phyloP scores from a whole-genome alignment of 139 green algal species.

The Chlorella sp. region DNA sequence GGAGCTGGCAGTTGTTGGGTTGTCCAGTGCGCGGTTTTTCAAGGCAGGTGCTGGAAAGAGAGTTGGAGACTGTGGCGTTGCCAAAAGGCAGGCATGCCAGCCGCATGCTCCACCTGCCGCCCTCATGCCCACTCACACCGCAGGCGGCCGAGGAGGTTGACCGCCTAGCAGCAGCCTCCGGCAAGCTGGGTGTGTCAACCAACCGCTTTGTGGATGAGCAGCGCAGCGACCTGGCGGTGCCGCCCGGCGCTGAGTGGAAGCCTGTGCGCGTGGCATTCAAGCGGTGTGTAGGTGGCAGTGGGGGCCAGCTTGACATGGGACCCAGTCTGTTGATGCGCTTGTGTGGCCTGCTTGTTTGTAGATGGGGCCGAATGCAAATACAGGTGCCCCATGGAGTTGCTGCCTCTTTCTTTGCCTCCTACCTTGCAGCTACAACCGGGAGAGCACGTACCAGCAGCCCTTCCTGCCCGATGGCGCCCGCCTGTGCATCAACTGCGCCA shows the following conservation, averaged over 20 bases:
- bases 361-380: too few species aligned
- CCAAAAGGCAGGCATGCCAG: too few species aligned
- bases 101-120: background rate
- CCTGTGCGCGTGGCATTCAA: constrained; percentile 49
- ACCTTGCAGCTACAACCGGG: background rate
- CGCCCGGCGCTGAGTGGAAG: constrained; percentile 43
- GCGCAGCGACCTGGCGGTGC: constrained; percentile 33
- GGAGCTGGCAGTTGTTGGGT: too few species aligned
- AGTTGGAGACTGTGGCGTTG: too few species aligned
- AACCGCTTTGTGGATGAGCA: constrained; percentile 59
- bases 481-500: constrained; percentile 74
- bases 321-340: too few species aligned
- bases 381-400: too few species aligned
- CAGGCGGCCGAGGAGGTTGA: constrained; percentile 62
- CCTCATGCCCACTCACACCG: background rate
- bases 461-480: constrained; percentile 54
- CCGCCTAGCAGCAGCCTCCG: constrained; percentile 54
- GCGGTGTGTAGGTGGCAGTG: background rate
- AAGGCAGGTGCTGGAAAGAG: too few species aligned
- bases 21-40: too few species aligned
- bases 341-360: too few species aligned
- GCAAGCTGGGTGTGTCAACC: constrained; percentile 69
- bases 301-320: too few species aligned
- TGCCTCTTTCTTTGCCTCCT: background rate
- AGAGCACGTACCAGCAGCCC: constrained; percentile 65